Evolutionary conservation across 2,329 filamentous ascomycete species (phyloP), one percentile per base, ranked within the genome.

Genomic region (Samsoniella hepiali): DNA sequence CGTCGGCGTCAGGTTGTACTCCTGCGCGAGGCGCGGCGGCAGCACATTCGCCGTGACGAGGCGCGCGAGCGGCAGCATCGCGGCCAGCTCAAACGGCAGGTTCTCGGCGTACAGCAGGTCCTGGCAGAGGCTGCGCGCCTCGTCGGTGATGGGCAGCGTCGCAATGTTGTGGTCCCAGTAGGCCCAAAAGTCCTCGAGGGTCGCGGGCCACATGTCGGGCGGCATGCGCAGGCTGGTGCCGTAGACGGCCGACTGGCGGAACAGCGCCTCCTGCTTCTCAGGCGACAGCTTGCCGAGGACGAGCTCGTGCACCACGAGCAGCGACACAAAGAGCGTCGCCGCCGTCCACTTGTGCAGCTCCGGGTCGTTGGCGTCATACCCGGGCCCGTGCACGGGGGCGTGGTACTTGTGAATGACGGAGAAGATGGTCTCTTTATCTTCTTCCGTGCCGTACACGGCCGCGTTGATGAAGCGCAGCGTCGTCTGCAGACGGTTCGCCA

Each of bases 381-480:
- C 67, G 29, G 68, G 66, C 2, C 75, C 75, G n/a, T 69, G 70
- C 34, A 77, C 72, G 3, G 66, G 47, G 6, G 68, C 65, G 64
- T 78, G 75, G 10, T 73, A 74, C 13, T 67, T 66, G 63, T 77
- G 73, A 8, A 77, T 72, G 66, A 77, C 71, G 55, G 73, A 69
- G 61, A 76, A 72, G 53, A 78, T 70, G n/a, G 69, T 65, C 32
- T 68, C 66, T 58, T 74, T 75, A 47, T 78, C 74, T 0, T 67
- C 63, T 1, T 66, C 63, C 0, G 72, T 74, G 15, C 75, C 76
- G 64, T 72, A 76, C 5, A 72, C 67, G 68, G 77, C 76, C 63
- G 73, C 75, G 65, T 77, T 77, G 44, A 78, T 68, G 65, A 74
- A 78, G 22, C 74, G 74, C 70, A 76, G 74, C 15, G 74, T 77